A percentile compares a stretch with the other conserved stretches of the same genome.
Conservation (phyloP, 176 grass and related monocot genomes). For the Carex parvula region DNA sequence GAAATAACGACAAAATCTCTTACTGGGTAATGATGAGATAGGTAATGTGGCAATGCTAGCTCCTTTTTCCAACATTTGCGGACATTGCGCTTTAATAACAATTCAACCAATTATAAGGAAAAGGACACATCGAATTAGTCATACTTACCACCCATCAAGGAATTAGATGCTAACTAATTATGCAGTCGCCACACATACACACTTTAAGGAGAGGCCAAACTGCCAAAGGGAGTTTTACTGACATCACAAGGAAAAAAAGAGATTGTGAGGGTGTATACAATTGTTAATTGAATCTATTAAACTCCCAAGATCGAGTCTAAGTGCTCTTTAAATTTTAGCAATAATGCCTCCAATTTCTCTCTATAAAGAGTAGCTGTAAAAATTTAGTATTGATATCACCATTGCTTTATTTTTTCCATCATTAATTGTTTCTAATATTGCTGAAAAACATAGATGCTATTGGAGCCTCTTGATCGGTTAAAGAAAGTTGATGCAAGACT, state of each 20-base stretch:
- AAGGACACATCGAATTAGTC: neutral
- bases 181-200: neutral
- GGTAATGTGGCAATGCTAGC: neutral
- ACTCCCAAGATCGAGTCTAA: neutral
- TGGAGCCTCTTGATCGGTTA: constrained; percentile 72
- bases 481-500: constrained; percentile 74
- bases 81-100: neutral
- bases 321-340: neutral
- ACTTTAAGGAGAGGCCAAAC: neutral
- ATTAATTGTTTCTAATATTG: neutral
- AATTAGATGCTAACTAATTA: neutral
- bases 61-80: neutral
- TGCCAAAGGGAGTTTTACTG: neutral
- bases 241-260: neutral
- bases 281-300: neutral
- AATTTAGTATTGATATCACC: neutral
- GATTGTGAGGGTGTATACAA: neutral
- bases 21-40: neutral
- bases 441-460: constrained; percentile 50
- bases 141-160: neutral
- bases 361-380: neutral
- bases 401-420: neutral
- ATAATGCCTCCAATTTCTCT: neutral
- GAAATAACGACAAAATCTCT: neutral
- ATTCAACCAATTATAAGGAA: neutral